Conservation (phyloP, 768 basidiomycete genomes). For the Mycena capillaripes region DNA sequence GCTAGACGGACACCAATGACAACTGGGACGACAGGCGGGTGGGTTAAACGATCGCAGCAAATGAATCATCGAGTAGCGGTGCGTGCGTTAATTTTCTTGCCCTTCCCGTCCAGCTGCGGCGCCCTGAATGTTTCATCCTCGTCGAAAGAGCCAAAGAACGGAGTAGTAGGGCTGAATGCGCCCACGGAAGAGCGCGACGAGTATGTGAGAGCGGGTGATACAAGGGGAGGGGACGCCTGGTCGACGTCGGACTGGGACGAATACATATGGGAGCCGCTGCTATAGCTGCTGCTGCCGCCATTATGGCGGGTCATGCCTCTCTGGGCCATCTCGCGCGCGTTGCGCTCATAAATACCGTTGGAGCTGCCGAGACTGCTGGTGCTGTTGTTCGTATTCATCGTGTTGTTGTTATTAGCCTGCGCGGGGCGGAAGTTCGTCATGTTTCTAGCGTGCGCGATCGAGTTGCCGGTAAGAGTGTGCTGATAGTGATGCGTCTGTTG, state of each 20-base stretch:
- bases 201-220: conserved; percentile 79
- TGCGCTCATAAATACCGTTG: conserved; percentile 36
- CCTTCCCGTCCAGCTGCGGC: conserved; percentile 25
- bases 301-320: conserved; percentile 30
- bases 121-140: conserved; percentile 29
- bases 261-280: conserved; percentile 24
- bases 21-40: not conserved
- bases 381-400: conserved; percentile 28
- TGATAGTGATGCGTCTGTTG: conserved; percentile 33
- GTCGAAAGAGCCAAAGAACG: conserved; percentile 76
- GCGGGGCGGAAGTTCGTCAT: conserved; percentile 22
- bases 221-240: conserved; percentile 64
- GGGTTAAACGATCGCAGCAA: conserved; percentile 17
- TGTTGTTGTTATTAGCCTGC: conserved; percentile 26
- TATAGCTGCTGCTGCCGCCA: conserved; percentile 8
- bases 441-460: conserved; percentile 8
- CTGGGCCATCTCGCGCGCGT: conserved; percentile 8
- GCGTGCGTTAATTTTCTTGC: conserved; percentile 28
- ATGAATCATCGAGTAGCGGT: conserved; percentile 27
- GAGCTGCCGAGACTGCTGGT: conserved; percentile 21
- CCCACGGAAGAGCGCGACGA: conserved; percentile 72
- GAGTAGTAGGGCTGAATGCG: conserved; percentile 79
- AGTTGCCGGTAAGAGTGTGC: not conserved
- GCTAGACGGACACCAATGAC: not conserved
- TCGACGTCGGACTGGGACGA: conserved; percentile 42